phyloP scores from a whole-genome alignment of 1,284 basidiomycete species.

The Cryptococcus sp. region DNA sequence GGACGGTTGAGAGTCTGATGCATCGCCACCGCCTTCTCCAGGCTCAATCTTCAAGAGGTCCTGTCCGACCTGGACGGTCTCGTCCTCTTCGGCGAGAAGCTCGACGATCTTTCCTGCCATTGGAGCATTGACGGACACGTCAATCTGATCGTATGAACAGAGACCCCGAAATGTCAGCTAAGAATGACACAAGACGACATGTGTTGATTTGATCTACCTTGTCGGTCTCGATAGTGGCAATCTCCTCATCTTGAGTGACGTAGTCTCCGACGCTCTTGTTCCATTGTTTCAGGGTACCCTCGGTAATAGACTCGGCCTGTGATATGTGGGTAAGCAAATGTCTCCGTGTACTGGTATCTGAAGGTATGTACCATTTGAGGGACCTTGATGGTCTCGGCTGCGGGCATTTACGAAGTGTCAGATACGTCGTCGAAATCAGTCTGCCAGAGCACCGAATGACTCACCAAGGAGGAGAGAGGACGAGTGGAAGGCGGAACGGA shows the following conservation, averaged over 20 bases:
- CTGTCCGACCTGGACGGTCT: constrained; percentile 92
- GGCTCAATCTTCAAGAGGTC: constrained; percentile 90
- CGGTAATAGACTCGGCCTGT: constrained; percentile 90
- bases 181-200: constrained; percentile 4
- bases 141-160: constrained; percentile 65
- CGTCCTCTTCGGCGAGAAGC: constrained; percentile 84
- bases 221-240: constrained; percentile 98
- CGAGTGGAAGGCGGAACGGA: constrained; percentile 35
- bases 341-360: neutral
- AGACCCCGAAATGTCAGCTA: constrained; percentile 7
- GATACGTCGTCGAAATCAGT: neutral
- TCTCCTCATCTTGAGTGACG: constrained; percentile 90
- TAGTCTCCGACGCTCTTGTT: constrained; percentile 89
- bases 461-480: constrained; percentile 41
- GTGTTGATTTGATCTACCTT: constrained; percentile 64
- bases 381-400: constrained; percentile 83
- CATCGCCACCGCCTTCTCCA: constrained; percentile 65
- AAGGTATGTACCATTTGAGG: constrained; percentile 72
- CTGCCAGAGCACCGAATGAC: constrained; percentile 6
- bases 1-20: constrained; percentile 25
- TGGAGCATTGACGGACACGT: constrained; percentile 95
- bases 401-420: neutral
- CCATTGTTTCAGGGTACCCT: constrained; percentile 96
- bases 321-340: neutral
- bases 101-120: constrained; percentile 85